These are phyloP conservation scores for Diversispora eburnea DNA, from an alignment of 192 early-diverging fungal species.

Conservation along the genomic window DNA sequence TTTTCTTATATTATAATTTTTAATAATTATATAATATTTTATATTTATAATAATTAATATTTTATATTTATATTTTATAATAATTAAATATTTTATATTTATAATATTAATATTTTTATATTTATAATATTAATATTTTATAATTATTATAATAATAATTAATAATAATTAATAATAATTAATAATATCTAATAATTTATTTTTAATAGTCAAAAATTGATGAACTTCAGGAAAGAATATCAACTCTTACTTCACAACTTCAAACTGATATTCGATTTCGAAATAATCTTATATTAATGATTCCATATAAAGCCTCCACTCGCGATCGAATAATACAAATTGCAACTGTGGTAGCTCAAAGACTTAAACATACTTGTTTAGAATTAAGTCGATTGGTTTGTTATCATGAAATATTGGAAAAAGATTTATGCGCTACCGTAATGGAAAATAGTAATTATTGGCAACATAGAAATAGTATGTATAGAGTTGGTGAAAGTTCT, in stretches of 20 bases:
- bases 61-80: not conserved
- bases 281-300: conserved; percentile 63
- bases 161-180: no score
- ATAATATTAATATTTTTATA: no score
- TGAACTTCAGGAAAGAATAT: conserved; percentile 15
- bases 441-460: conserved; percentile 29
- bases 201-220: conserved; percentile 20
- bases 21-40: not conserved
- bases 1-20: not conserved
- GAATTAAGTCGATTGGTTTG: conserved; percentile 63
- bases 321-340: conserved; percentile 58
- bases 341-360: conserved; percentile 51
- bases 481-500: conserved; percentile 3
- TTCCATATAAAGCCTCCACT: conserved; percentile 58
- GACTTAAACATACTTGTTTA: conserved; percentile 55
- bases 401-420: conserved; percentile 67
- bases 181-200: not conserved
- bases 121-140: no score
- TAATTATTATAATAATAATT: no score
- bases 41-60: not conserved
- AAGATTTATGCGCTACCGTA: conserved; percentile 30
- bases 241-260: conserved; percentile 33
- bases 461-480: conserved; percentile 17
- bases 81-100: not conserved
- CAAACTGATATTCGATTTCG: conserved; percentile 57